Evolutionary conservation across 192 early-diverging fungal genomes (phyloP), one percentile per base, ranked within the genome.

Genomic region (Lunasporangiospora selenospora): DNA sequence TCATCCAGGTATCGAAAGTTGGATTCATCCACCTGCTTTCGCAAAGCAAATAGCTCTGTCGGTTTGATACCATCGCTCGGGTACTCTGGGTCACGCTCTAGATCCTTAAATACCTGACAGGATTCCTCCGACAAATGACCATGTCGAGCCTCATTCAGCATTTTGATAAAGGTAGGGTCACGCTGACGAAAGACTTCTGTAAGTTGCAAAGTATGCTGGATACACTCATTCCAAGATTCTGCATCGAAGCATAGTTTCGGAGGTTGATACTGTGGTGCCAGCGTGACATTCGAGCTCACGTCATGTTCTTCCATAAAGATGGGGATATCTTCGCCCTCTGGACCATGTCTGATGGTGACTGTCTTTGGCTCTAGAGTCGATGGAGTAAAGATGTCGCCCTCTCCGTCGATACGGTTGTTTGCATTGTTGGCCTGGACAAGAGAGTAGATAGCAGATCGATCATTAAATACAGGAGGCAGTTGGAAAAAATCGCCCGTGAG

Each of bases 131-230:
- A 87, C 9, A 94, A 53, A 18, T 73, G 59, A 9, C 93, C 93
- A 34, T 89, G 71, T 41, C 95, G 85, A 76, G 95, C 83, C 62
- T 98, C 93, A 58, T 94, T 94, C 26, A 98, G 81, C 64, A 98
- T 85, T 21, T 87, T 77, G 52, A 93, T 79, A 55, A 98, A 92
- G 16, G 54, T 73, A 23, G 57, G 58, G 38, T 76, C 93, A 48
- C 82, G 87, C 55, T 97, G 95, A 15, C 95, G 78, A 55, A 92
- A 95, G 19, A 95, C 89, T 32, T 89, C 83, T 1, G 83, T 90
- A 38, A 97, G 59, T 71, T 90, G 70, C 3, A 89, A 54, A 1
- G 83, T 89, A 23, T 71, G 61, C 4, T 75, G 36, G 5, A 91
- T 77, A 7, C 69, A 80, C 3, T 23, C 44, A 1, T 31, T 49